A percentile compares a stretch with the other conserved stretches of the same genome.
Conservation (phyloP, 352 stramenopile genomes). For the Phytophthora fragariaefolia region DNA sequence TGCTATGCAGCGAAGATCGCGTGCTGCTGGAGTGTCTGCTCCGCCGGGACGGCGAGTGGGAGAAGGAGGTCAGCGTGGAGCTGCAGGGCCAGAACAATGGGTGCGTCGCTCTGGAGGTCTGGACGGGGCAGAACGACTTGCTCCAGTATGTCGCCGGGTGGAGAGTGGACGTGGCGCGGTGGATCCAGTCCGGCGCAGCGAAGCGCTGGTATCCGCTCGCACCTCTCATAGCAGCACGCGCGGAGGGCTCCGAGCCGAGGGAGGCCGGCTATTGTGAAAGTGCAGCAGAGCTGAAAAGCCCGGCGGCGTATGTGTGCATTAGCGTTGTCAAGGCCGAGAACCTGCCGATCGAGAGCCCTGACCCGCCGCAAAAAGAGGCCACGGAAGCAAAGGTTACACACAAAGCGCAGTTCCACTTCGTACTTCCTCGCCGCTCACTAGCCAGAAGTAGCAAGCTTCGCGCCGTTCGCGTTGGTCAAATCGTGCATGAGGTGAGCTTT, state of each 20-base stretch:
- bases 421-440: slow-evolving; percentile 32
- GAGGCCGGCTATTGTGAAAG: slow-evolving; percentile 6
- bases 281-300: slow-evolving; percentile 6
- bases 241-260: background rate
- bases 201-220: slow-evolving; percentile 28
- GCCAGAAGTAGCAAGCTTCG: slow-evolving; percentile 28
- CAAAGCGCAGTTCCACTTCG: slow-evolving; percentile 37
- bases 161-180: slow-evolving; percentile 30
- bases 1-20: no score
- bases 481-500: slow-evolving; percentile 43
- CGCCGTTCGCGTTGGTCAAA: slow-evolving; percentile 38
- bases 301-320: slow-evolving; percentile 21
- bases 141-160: slow-evolving; percentile 38
- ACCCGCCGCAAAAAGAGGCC: background rate
- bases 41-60: background rate
- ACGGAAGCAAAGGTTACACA: background rate
- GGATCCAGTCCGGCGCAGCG: slow-evolving; percentile 19
- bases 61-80: slow-evolving; percentile 7
- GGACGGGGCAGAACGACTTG: slow-evolving; percentile 19
- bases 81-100: background rate
- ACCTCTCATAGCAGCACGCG: background rate
- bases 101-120: slow-evolving; percentile 25
- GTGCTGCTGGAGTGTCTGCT: slow-evolving; percentile 27
- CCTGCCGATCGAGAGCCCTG: background rate
- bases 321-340: slow-evolving; percentile 3